Conservation (phyloP, 495 filamentous ascomycete genomes). For the Hypoxylon rickii region DNA sequence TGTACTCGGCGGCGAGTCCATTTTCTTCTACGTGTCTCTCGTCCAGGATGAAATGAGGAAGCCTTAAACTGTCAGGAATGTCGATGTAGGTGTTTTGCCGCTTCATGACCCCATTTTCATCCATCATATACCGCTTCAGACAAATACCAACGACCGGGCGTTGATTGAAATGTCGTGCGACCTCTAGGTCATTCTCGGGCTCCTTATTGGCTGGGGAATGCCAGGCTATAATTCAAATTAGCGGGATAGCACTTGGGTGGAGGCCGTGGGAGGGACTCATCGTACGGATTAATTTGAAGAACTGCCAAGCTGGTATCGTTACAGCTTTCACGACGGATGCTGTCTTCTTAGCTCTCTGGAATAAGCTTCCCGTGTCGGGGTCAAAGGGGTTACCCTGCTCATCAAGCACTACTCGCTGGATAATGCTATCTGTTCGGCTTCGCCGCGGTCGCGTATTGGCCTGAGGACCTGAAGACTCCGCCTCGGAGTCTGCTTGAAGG, state of each 20-base stretch:
- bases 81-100: conserved; percentile 82
- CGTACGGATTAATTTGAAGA: conserved; percentile 87
- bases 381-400: conserved; percentile 39
- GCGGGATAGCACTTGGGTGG: conserved; percentile 17
- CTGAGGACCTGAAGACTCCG: conserved; percentile 21
- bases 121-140: conserved; percentile 85
- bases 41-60: conserved; percentile 92
- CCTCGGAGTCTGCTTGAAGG: conserved; percentile 12
- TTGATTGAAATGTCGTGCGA: conserved; percentile 54
- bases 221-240: conserved; percentile 73
- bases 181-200: conserved; percentile 51
- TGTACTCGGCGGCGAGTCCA: conserved; percentile 64
- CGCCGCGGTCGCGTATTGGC: conserved; percentile 33
- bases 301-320: conserved; percentile 97
- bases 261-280: conserved; percentile 15
- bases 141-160: conserved; percentile 89
- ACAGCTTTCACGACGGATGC: conserved; percentile 75
- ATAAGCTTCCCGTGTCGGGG: conserved; percentile 43
- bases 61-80: conserved; percentile 83
- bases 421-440: conserved; percentile 54
- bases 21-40: conserved; percentile 64
- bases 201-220: conserved; percentile 57
- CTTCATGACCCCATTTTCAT: conserved; percentile 65
- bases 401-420: conserved; percentile 53
- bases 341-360: conserved; percentile 46